Evolutionary conservation across 2,329 filamentous ascomycete genomes (phyloP), one percentile per base, ranked within the genome.

Genomic region (Fonsecaea erecta): DNA sequence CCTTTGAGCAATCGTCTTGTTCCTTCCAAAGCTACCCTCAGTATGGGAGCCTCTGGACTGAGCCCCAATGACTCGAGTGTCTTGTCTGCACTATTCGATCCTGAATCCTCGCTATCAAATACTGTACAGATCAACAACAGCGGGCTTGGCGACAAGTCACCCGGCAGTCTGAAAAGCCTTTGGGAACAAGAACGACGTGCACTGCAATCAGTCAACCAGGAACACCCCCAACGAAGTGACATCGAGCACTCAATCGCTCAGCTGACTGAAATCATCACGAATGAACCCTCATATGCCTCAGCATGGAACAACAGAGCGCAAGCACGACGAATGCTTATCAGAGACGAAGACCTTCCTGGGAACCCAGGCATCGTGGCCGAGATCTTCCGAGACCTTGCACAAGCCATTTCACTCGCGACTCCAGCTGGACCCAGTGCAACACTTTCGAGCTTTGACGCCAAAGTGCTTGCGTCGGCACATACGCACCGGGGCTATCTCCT

Each of bases 271-370:
- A 75, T 86, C 5, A 78, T 85, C 56, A 57, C 67, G 0, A 62
- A 76, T 11, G 67, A 81, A 16, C 81, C 83, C 3, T 73, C 74
- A 7, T 87, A 86, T 66, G 82, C 85, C 1, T 82, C 83, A 6
- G 83, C 83, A 11, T 83, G 83, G 62, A 78, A 82, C 55, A 87
- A 87, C 67, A 80, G 84, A 51, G 85, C 85, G 2, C 85, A 87
- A 74, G 74, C 78, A 69, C 64, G 75, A 1, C 76, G 81, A 5
- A 69, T 81, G 46, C 72, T 78, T 1, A 72, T 78, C n/a, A 70
- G 71, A 14, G 60, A 65, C 14, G 72, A 77, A 43, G 35, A 62
- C 5, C 53, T 68, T 43, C 58, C 34, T 1, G 56, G 62, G 34
- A 61, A 72, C 2, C 40, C 69, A 35, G 30, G 58, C 14, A 7